Percentiles rank a stretch among this genome's conserved stretches.
These are phyloP conservation scores for Lyophyllum shimeji DNA, from an alignment of 768 basidiomycete species.

Conservation along the genomic window DNA sequence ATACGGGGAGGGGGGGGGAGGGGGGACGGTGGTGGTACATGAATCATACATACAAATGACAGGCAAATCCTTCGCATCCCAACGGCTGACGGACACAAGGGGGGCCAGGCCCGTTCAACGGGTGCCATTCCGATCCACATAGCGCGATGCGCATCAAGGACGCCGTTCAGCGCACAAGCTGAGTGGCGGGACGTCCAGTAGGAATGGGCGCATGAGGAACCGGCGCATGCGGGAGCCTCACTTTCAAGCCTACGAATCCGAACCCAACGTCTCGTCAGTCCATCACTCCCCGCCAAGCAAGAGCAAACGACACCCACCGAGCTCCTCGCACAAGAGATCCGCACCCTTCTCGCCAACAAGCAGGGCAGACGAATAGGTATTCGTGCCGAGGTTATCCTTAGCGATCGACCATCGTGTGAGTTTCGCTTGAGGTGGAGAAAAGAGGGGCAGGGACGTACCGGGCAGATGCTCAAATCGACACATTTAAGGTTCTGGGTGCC, in stretches of 20 bases:
- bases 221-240: constrained; percentile 62
- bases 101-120: no score
- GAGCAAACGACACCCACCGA: constrained; percentile 39
- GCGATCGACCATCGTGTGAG: constrained; percentile 4
- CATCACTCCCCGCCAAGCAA: background rate
- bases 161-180: constrained; percentile 38
- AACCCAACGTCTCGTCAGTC: background rate
- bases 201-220: constrained; percentile 68
- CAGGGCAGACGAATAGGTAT: constrained; percentile 72
- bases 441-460: constrained; percentile 37
- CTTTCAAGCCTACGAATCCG: constrained; percentile 54
- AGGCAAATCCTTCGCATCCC: background rate
- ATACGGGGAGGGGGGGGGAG: background rate
- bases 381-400: constrained; percentile 69
- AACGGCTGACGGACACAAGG: background rate
- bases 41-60: background rate
- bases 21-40: background rate
- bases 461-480: constrained; percentile 71
- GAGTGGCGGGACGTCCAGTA: constrained; percentile 49
- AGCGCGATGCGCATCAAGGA: background rate
- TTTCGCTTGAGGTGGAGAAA: background rate
- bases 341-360: constrained; percentile 73
- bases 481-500: constrained; percentile 68
- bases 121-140: no score
- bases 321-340: constrained; percentile 57